These are phyloP conservation scores for Lasiosphaeris hirsuta DNA, from an alignment of 495 filamentous ascomycete species.

Conservation along the genomic window DNA sequence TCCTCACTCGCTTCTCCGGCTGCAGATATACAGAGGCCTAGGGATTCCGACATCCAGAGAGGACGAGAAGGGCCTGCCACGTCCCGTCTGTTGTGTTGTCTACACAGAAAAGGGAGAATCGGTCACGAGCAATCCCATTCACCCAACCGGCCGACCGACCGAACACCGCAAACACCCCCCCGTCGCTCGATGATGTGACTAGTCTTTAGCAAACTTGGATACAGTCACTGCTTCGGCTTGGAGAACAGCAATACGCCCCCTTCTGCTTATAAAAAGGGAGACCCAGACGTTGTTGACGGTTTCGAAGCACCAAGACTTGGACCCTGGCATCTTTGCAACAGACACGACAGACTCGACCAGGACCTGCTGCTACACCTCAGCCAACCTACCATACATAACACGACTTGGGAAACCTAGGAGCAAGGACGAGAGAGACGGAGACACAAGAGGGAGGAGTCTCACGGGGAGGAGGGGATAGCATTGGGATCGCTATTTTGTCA, in stretches of 20 bases:
- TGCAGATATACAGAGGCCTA: too few relatives aligned
- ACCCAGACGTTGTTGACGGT: not conserved
- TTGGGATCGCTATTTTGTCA: constrained; percentile 13
- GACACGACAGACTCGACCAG: too few relatives aligned
- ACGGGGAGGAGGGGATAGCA: constrained; percentile 18
- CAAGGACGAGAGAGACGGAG: not conserved
- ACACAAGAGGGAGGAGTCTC: not conserved
- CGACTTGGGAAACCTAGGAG: not conserved
- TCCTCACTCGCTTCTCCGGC: not conserved
- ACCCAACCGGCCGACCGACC: constrained; percentile 5
- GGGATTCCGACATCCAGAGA: too few relatives aligned
- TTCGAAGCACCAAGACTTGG: not conserved
- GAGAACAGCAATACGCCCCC: not conserved
- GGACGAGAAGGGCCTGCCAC: too few relatives aligned
- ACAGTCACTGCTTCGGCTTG: not conserved
- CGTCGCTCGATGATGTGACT: constrained; percentile 4
- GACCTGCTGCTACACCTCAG: too few relatives aligned
- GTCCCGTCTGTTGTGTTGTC: too few relatives aligned
- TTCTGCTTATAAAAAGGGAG: not conserved
- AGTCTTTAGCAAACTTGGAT: not conserved
- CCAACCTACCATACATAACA: too few relatives aligned
- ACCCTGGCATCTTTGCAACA: too few relatives aligned
- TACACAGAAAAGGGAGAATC: too few relatives aligned
- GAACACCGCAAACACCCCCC: not conserved
- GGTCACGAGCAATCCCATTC: not conserved